Evolutionary conservation across 441 rosid genomes (phyloP).

Genomic region (Kokia cookei): DNA sequence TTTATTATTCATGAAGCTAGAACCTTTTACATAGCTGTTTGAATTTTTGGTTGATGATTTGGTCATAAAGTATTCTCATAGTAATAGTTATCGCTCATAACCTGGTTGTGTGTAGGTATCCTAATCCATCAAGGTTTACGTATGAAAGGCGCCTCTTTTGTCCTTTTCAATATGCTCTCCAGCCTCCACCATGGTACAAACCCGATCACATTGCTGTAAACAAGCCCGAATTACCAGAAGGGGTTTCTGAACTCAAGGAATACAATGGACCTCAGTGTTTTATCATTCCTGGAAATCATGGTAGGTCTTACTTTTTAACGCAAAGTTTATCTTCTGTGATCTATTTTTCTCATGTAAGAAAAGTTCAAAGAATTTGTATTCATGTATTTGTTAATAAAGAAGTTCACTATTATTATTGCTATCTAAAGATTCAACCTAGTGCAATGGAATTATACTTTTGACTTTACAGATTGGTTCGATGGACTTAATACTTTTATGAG

Average conservation of each 20-base stretch:
- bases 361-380: neutral
- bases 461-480: constrained; percentile 88
- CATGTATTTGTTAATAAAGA: neutral
- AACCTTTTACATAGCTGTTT: neutral
- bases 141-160: constrained; percentile 87
- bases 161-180: constrained; percentile 96
- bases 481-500: constrained; percentile 99
- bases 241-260: constrained; percentile 61
- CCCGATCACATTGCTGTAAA: constrained; percentile 67
- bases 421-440: neutral
- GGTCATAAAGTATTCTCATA: neutral
- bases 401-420: neutral
- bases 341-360: neutral
- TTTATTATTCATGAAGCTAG: neutral
- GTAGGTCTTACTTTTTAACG: constrained; percentile 44
- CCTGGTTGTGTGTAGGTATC: constrained; percentile 56
- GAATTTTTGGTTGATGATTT: neutral
- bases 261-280: constrained; percentile 96
- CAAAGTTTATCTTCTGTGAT: neutral
- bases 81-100: neutral
- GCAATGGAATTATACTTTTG: neutral
- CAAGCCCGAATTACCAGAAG: constrained; percentile 87
- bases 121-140: constrained; percentile 91
- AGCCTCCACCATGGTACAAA: constrained; percentile 89
- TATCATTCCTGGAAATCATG: constrained; percentile 97